These are phyloP conservation scores for Orbilia oligospora DNA, from an alignment of 2,329 filamentous ascomycete genomes.

Conservation along the genomic window DNA sequence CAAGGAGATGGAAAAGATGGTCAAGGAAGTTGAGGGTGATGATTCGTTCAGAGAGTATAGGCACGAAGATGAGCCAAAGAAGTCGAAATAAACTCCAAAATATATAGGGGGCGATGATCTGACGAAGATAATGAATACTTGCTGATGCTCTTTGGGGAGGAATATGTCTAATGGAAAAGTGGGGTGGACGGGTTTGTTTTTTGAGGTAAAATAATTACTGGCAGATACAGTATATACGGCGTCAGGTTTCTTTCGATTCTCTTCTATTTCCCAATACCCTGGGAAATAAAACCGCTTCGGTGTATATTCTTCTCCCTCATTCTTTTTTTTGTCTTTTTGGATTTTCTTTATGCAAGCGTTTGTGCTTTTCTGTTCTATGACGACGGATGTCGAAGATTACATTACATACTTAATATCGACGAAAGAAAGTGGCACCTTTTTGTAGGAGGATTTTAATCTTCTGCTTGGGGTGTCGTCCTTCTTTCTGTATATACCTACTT, in stretches of 20 bases:
- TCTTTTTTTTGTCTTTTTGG: conserved; percentile 6
- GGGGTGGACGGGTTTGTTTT: conserved; percentile 20
- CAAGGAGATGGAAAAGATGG: conserved; percentile 81
- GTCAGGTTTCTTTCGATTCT: conserved; percentile 37
- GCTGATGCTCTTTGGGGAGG: conserved; percentile 2
- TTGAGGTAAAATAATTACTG: conserved; percentile 34
- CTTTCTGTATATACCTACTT: conserved; percentile 28
- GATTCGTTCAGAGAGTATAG: conserved; percentile 63
- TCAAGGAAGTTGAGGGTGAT: conserved; percentile 77
- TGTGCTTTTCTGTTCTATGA: conserved; percentile 19
- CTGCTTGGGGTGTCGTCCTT: not conserved
- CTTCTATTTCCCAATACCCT: not conserved
- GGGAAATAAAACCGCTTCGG: conserved; percentile 18
- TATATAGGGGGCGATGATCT: not conserved
- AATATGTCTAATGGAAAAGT: conserved; percentile 34
- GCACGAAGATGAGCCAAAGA: conserved; percentile 31
- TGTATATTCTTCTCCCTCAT: conserved; percentile 38
- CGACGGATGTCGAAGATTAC: conserved; percentile 14
- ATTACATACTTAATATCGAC: conserved; percentile 21
- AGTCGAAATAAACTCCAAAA: conserved; percentile 28
- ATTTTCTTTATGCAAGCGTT: conserved; percentile 8
- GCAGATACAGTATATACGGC: conserved; percentile 41
- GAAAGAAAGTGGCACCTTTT: conserved; percentile 10
- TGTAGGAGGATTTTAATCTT: not conserved
- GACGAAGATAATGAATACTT: conserved; percentile 34